A percentile compares a stretch with the other conserved stretches of the same genome.
Evolutionary conservation across 208 protist species (phyloP).

Genomic region (Leishmania mexicana): DNA sequence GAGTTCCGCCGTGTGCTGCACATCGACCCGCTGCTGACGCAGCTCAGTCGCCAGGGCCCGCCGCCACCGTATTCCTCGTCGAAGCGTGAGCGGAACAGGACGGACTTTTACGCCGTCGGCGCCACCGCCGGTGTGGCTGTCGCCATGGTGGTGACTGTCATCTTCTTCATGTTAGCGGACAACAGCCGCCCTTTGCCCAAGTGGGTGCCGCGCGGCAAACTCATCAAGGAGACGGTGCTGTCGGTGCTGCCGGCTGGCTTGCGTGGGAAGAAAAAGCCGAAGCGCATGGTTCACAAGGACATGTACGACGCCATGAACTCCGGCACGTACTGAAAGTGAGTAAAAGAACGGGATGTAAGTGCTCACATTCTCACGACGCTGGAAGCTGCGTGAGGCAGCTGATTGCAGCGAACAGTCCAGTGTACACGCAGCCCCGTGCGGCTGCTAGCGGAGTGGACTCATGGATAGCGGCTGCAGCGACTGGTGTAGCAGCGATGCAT

Average conservation of each 20-base stretch:
- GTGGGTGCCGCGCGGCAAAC: constrained; percentile 82
- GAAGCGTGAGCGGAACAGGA: constrained; percentile 20
- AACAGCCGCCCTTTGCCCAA: constrained; percentile 77
- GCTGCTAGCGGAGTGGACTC: not conserved
- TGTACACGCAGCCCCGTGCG: not conserved
- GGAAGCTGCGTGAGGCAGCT: not conserved
- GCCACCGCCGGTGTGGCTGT: constrained; percentile 56
- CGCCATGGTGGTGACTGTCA: constrained; percentile 52
- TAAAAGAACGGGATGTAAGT: not conserved
- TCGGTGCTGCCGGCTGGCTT: constrained; percentile 60
- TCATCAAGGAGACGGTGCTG: constrained; percentile 80
- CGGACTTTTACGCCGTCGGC: constrained; percentile 60
- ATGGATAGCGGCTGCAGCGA: not conserved
- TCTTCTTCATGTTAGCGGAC: constrained; percentile 79
- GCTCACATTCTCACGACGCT: not conserved
- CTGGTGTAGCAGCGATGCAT: not conserved
- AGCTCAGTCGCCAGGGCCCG: constrained; percentile 73
- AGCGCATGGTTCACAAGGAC: constrained; percentile 63
- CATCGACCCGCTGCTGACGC: constrained; percentile 73
- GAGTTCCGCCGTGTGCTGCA: constrained; percentile 69
- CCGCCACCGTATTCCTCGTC: constrained; percentile 2
- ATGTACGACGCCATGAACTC: constrained; percentile 91
- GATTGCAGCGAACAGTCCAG: not conserved
- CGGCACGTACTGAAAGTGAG: constrained; percentile 49
- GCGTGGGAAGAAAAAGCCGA: constrained; percentile 51